Conservation (phyloP, 768 basidiomycete species). For the Suillus sp. region DNA sequence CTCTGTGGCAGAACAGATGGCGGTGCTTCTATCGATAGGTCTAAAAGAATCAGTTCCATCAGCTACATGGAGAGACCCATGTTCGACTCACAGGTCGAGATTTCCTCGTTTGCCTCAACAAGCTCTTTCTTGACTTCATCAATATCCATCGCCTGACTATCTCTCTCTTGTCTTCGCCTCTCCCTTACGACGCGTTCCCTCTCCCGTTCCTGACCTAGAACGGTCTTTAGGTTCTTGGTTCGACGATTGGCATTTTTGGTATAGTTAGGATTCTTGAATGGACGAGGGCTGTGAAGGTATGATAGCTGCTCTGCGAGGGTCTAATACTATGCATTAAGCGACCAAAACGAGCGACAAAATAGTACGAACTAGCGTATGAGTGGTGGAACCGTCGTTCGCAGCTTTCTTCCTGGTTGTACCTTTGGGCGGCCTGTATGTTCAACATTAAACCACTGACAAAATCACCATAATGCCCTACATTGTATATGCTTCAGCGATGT, state of each 20-base stretch:
- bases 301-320: conserved; percentile 75
- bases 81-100: conserved; percentile 63
- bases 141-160: conserved; percentile 52
- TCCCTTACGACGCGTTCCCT: conserved; percentile 72
- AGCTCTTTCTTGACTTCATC: conserved; percentile 38
- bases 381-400: conserved; percentile 13
- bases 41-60: conserved; percentile 36
- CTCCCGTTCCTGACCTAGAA: conserved; percentile 78
- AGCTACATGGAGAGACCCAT: neutral
- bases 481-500: neutral
- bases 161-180: conserved; percentile 49
- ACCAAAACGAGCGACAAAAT: neutral
- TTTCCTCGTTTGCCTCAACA: conserved; percentile 51
- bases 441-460: neutral
- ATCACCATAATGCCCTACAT: neutral
- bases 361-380: conserved; percentile 25
- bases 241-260: conserved; percentile 70
- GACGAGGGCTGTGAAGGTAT: conserved; percentile 65
- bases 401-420: conserved; percentile 26
- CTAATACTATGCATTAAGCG: conserved; percentile 37
- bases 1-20: conserved; percentile 77
- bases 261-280: conserved; percentile 78
- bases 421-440: conserved; percentile 31
- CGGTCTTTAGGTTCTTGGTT: conserved; percentile 78
- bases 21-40: conserved; percentile 81